Base-by-base conservation (phyloP, 1,284 basidiomycete species). In the Rhodotorula sp. region DNA sequence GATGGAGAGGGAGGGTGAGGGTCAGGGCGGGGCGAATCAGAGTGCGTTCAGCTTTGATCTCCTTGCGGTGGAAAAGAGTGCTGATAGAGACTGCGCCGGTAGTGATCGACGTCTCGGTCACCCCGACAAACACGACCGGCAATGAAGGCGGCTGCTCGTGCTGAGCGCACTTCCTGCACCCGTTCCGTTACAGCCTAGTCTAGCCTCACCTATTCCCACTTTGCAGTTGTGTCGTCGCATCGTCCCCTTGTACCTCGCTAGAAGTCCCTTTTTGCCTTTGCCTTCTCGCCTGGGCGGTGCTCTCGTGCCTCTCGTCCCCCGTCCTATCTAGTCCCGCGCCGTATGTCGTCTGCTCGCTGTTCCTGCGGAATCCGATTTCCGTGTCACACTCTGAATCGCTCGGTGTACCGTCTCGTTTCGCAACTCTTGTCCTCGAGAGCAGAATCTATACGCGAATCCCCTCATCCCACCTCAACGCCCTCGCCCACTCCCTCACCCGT, bases 1-100 rank as follows among this genome's bases (percentile, higher is more conserved):
- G 16, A 94, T 94, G 87, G 92, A 95, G 78, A 89, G 89, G 31
- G 91, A 92, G 46, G 80, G 74, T 48, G 85, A 81, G 34, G 87
- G 87, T 70, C 83, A 80, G 10, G 80, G 85, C 28, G 81, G 85
- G 26, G 60, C 60, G 37, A 80, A 80, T 62, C 78, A 80, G 71
- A 80, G 79, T 80, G 67, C 62, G 79, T 77, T 8, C 10, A 6
- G 28, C 55, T 24, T 62, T 55, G 46, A 37, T 30, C 26, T 53
- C 59, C 10, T 57, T 44, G 48, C 50, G 44, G 62, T 5, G 26
- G 40, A 10, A 34, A 34, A 0, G 18, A 2, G 20, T 8, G 13
- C 50, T 48, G 54, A 56, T 40, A 51, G n/a, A 51, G 22, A 18
- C 16, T 9, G 16, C 28, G 4, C 52, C n/a, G n/a, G 22, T 63